These are phyloP conservation scores for Backusella parvicylindrica DNA, from an alignment of 192 early-diverging fungal species.

Conservation along the genomic window DNA sequence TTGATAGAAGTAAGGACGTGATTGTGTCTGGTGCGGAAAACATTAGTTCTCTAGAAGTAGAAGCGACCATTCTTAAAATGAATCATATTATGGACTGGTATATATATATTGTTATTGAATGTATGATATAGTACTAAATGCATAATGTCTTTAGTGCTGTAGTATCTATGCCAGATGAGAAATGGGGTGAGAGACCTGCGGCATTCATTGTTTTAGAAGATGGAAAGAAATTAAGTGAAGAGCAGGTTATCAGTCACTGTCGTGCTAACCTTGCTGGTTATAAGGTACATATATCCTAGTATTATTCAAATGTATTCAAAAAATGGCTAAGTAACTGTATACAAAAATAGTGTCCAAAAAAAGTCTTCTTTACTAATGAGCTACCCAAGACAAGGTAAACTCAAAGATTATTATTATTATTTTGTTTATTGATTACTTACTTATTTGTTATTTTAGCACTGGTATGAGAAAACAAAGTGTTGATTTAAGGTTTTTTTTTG, in stretches of 20 bases:
- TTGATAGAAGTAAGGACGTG: slow-evolving; percentile 60
- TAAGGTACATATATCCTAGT: slow-evolving; percentile 31
- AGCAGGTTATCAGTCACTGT: slow-evolving; percentile 37
- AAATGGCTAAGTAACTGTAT: not conserved
- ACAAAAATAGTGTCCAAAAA: slow-evolving; percentile 18
- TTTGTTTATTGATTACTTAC: not conserved
- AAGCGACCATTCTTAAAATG: slow-evolving; percentile 43
- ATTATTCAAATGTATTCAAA: not conserved
- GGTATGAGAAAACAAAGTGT: not conserved
- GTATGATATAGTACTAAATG: not conserved
- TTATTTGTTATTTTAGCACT: not conserved
- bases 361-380: not conserved
- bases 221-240: slow-evolving; percentile 16
- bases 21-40: slow-evolving; percentile 64
- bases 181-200: slow-evolving; percentile 61
- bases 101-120: not conserved
- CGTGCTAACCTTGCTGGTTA: slow-evolving; percentile 45
- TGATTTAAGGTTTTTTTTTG: not conserved
- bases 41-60: slow-evolving; percentile 55
- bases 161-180: slow-evolving; percentile 47
- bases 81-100: slow-evolving; percentile 49
- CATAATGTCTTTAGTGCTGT: slow-evolving; percentile 37
- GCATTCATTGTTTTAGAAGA: slow-evolving; percentile 51
- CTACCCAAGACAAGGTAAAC: slow-evolving; percentile 19
- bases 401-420: not conserved